Percentiles rank a stretch among this genome's conserved stretches.
Conservation (phyloP, 192 early-diverging fungal genomes). For the Helicostylum pulchrum region DNA sequence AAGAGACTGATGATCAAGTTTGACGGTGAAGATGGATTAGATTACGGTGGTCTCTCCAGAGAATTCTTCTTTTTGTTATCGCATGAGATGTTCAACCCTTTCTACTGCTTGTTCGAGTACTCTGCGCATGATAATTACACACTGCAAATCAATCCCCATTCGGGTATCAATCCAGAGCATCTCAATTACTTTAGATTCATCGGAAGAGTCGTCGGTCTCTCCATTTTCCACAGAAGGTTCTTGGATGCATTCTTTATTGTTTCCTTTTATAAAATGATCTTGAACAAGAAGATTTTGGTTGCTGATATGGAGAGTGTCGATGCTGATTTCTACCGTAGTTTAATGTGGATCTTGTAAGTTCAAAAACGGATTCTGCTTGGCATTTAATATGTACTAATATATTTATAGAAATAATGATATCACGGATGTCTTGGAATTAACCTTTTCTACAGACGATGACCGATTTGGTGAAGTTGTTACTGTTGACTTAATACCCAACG, state of each 20-base stretch:
- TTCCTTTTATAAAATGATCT: constrained; percentile 97
- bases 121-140: constrained; percentile 98
- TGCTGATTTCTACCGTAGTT: constrained; percentile 84
- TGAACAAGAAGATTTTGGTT: constrained; percentile 84
- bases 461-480: constrained; percentile 86
- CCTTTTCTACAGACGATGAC: constrained; percentile 90
- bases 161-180: constrained; percentile 94
- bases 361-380: no score
- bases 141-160: constrained; percentile 96
- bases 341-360: constrained; percentile 90
- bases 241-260: constrained; percentile 95
- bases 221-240: constrained; percentile 96
- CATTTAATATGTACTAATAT: background rate
- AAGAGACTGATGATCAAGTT: constrained; percentile 99
- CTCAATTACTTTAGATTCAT: constrained; percentile 98
- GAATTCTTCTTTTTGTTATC: constrained; percentile 98
- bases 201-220: constrained; percentile 91
- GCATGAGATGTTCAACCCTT: constrained; percentile 98
- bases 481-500: constrained; percentile 86
- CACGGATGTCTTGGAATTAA: constrained; percentile 80
- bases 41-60: constrained; percentile 96
- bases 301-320: constrained; percentile 96
- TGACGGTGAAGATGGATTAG: constrained; percentile 95
- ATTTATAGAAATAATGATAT: constrained; percentile 76
- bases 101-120: constrained; percentile 90